Base-by-base conservation (phyloP, 768 basidiomycete species). In the Collybia sp. region DNA sequence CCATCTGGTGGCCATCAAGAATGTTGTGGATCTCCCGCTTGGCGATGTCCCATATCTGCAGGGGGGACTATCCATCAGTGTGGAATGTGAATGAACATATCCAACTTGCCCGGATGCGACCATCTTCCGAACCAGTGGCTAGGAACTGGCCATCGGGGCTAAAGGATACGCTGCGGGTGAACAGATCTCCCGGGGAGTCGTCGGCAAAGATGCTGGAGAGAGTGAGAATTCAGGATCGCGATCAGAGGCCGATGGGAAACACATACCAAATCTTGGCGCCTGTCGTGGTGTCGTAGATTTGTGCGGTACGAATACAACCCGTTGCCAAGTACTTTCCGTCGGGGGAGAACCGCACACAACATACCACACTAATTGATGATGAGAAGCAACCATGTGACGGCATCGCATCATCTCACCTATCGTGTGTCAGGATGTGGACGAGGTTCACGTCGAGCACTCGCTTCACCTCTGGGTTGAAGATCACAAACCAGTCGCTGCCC, bases 311-410 rank as follows among this genome's bases (percentile, higher is more conserved):
- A 67, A 97, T 98, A 68, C 94, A 98, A 12, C 94, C 95, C 9
- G 94, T 96, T 20, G 94, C 95, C 37, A 98, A 77, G 56, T 74
- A 89, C 62, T 88, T 91, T 13, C 95, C 95, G 60, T 98, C 93
- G 16, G 85, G 81, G 12, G 93, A 95, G 66, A 98, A 96, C 46
- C 87, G 80, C 6, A 97, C 93, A 60, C 93, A 97, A 63, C 95
- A 98, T 2, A 78, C 76, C 9, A 76, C 74, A 54, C 76, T 76
- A 44, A 0, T 31, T 13, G 19, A 16, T 15, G 16, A 30, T 13
- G 38, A 19, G 35, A 35, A 38, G 30, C 2, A 12, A 42, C 32
- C 25, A 43, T 20, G 11, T 6, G 9, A 30, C 16, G 32, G 35
- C 36, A 5, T 36, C 18, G 37, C 31, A 31, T 35, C 30, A 30